Conservation (phyloP, 805 yeast species). For the Debaryomyces hansenii region DNA sequence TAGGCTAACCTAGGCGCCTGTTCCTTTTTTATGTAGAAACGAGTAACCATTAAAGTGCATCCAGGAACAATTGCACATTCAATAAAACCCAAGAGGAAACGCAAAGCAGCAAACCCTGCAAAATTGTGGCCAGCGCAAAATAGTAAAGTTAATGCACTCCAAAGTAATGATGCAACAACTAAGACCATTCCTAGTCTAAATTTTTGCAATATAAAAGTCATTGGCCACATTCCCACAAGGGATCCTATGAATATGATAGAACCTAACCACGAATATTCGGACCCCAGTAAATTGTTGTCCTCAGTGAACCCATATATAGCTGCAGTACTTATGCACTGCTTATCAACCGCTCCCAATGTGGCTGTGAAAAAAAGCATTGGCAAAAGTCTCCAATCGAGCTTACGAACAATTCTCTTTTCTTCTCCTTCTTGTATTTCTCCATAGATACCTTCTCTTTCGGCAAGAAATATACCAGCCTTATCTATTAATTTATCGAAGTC, state of each 20-base stretch:
- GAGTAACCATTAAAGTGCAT: slow-evolving; percentile 11
- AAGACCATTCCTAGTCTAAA: slow-evolving; percentile 24
- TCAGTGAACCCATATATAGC: slow-evolving; percentile 17
- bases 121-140: slow-evolving; percentile 12
- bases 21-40: slow-evolving; percentile 17
- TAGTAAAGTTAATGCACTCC: slow-evolving; percentile 15
- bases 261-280: slow-evolving; percentile 19
- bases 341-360: slow-evolving; percentile 20
- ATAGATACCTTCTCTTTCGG: slow-evolving; percentile 5
- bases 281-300: slow-evolving; percentile 10
- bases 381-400: slow-evolving; percentile 11
- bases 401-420: slow-evolving; percentile 37
- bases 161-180: slow-evolving; percentile 16
- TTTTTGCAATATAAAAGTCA: slow-evolving; percentile 14
- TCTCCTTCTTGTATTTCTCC: slow-evolving; percentile 40
- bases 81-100: slow-evolving; percentile 24
- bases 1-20: slow-evolving; percentile 16
- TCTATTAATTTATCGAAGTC: slow-evolving; percentile 4
- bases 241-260: slow-evolving; percentile 17
- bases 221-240: slow-evolving; percentile 17
- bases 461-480: slow-evolving; percentile 13
- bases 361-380: slow-evolving; percentile 15
- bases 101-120: slow-evolving; percentile 14
- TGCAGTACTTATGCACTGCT: slow-evolving; percentile 16
- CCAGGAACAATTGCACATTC: slow-evolving; percentile 27